phyloP scores from a whole-genome alignment of 768 basidiomycete species.

The Auriculariales sp. region DNA sequence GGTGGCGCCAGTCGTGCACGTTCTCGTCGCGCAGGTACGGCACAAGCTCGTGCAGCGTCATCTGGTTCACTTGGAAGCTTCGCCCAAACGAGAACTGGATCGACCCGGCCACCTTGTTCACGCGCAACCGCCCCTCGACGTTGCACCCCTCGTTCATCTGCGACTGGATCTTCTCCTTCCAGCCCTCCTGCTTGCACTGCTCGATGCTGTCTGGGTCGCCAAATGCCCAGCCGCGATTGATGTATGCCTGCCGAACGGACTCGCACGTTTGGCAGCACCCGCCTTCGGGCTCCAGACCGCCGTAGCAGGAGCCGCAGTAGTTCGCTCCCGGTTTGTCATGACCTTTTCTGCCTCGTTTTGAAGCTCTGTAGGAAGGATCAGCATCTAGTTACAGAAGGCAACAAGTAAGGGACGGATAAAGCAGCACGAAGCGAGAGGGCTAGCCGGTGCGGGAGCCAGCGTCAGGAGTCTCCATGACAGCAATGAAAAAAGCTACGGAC shows the following conservation, averaged over 20 bases:
- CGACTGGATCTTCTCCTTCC: slow-evolving; percentile 85
- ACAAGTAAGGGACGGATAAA: too few species aligned
- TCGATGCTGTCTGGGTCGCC: slow-evolving; percentile 79
- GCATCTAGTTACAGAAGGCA: slow-evolving; percentile 4
- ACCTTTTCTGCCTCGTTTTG: slow-evolving; percentile 80
- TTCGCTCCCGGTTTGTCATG: slow-evolving; percentile 36
- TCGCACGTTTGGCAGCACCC: slow-evolving; percentile 97
- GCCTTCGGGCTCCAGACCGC: slow-evolving; percentile 54
- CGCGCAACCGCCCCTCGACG: slow-evolving; percentile 75
- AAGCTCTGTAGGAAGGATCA: slow-evolving; percentile 50
- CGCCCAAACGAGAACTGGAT: slow-evolving; percentile 89
- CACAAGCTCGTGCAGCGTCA: slow-evolving; percentile 77
- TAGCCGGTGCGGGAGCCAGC: too few species aligned
- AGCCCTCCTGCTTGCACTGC: slow-evolving; percentile 89
- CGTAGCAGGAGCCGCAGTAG: slow-evolving; percentile 95
- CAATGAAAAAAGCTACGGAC: too few species aligned
- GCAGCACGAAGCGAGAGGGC: too few species aligned
- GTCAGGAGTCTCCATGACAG: too few species aligned
- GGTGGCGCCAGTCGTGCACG: slow-evolving; percentile 89
- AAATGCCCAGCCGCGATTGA: slow-evolving; percentile 92
- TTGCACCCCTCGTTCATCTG: slow-evolving; percentile 94
- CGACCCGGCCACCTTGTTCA: slow-evolving; percentile 95
- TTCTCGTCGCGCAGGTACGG: slow-evolving; percentile 79
- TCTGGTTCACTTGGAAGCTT: slow-evolving; percentile 78
- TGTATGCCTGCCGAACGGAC: slow-evolving; percentile 80